Base-by-base conservation (phyloP, 768 basidiomycete species). In the Epithele typhae region DNA sequence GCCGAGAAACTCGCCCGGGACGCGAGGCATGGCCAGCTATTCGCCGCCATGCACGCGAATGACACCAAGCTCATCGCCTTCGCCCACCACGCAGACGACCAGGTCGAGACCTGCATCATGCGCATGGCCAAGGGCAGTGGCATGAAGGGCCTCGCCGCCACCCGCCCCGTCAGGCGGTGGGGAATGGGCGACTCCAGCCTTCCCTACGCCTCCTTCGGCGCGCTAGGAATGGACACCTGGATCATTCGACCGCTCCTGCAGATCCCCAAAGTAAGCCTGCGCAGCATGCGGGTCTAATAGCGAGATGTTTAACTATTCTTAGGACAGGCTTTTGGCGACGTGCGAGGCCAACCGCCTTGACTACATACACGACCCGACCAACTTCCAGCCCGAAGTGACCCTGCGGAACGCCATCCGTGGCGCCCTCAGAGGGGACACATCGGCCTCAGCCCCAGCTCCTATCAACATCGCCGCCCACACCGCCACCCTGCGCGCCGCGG, bases 251-350 rank as follows among this genome's bases (percentile, higher is more conserved):
- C 90, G 11, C 63, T 92, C 36, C 61, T 92, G 19, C 64, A 70
- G 12, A 72, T 91, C 33, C 62, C 72, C 40, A 92, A 92, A 76
- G 90, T 89, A 40, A 52, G 57, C 52, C 38, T 6, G 15, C 1
- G 8, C 9, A 10, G 25, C 27, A 9, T 27, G 6, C 17, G 11
- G n/a, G 39, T n/a, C 15, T 25, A 2, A 10, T 34, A n/a, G 34
- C 15, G 19, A 39, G 17, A 7, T 23, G 18, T 42, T 8, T 49
- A 48, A 39, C 39, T 21, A 34, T 38, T 44, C 35, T n/a, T 39
- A 92, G 90, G 81, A 85, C 43, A 79, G 88, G 48, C 77, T 92
- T n/a, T 64, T 92, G 1, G 84, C 82, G 7, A 92, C 90, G 0
- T 92, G 89, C 53, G 73, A 81, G 37, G 77, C 67, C 10, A 69